Evolutionary conservation across 2,329 filamentous ascomycete genomes (phyloP).

Genomic region (Fusarium nurragi): DNA sequence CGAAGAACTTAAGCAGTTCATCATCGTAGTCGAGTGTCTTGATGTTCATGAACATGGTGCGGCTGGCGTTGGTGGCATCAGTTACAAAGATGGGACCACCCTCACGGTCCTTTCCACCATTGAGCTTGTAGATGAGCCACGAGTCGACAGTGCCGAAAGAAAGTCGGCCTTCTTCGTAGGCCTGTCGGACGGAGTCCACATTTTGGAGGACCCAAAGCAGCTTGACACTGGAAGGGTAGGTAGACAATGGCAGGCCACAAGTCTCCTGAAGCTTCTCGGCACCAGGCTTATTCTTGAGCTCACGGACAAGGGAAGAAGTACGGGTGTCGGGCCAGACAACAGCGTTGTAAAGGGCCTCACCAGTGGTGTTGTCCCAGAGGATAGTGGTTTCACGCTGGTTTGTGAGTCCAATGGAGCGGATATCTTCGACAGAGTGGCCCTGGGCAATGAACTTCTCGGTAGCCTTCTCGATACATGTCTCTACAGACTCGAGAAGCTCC

Average conservation of each 20-base stretch:
- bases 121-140: slow-evolving; percentile 87
- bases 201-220: slow-evolving; percentile 84
- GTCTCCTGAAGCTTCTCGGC: slow-evolving; percentile 75
- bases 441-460: slow-evolving; percentile 75
- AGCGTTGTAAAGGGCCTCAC: slow-evolving; percentile 82
- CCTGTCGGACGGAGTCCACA: slow-evolving; percentile 71
- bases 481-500: slow-evolving; percentile 78
- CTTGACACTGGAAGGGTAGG: slow-evolving; percentile 89
- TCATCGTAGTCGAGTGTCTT: slow-evolving; percentile 83
- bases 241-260: slow-evolving; percentile 85
- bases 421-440: slow-evolving; percentile 73
- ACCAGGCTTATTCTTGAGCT: slow-evolving; percentile 73
- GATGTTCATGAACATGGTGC: slow-evolving; percentile 96
- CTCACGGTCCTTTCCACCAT: slow-evolving; percentile 72
- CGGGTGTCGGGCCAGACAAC: slow-evolving; percentile 93
- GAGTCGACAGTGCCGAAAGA: slow-evolving; percentile 89
- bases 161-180: slow-evolving; percentile 79
- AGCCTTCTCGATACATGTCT: slow-evolving; percentile 81
- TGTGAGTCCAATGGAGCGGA: slow-evolving; percentile 84
- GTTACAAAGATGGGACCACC: slow-evolving; percentile 76
- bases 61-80: slow-evolving; percentile 86
- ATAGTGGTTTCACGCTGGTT: slow-evolving; percentile 91
- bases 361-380: slow-evolving; percentile 83
- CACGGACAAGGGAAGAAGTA: slow-evolving; percentile 75
- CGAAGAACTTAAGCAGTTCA: slow-evolving; percentile 80